Percentiles rank a stretch among this genome's conserved stretches.
phyloP scores from a whole-genome alignment of 2,329 filamentous ascomycete genomes.

The Alternaria consortialis region DNA sequence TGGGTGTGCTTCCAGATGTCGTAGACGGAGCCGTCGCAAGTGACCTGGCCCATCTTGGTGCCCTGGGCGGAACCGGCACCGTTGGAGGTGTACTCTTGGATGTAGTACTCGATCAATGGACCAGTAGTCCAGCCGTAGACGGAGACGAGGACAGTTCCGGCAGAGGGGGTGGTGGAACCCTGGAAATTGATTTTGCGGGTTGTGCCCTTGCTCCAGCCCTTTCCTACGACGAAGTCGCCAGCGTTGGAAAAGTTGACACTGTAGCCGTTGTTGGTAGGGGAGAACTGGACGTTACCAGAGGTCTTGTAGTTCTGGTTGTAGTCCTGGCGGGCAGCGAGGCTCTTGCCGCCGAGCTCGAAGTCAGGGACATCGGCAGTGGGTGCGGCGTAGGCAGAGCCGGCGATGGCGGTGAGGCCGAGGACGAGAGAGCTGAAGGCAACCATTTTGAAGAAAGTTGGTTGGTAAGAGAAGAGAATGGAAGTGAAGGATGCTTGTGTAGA shows the following conservation, averaged over 20 bases:
- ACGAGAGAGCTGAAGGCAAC: conserved; percentile 37
- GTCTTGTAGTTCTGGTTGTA: conserved; percentile 50
- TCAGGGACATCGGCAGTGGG: conserved; percentile 38
- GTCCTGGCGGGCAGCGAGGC: conserved; percentile 36
- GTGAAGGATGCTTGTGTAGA: conserved; percentile 6
- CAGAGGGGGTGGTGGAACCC: conserved; percentile 33
- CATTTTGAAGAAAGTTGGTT: conserved; percentile 26
- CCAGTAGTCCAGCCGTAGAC: conserved; percentile 66
- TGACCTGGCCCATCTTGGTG: conserved; percentile 37
- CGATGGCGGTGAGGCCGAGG: conserved; percentile 31
- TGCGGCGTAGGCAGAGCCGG: conserved; percentile 31
- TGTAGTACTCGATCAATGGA: conserved; percentile 61
- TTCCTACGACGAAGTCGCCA: conserved; percentile 45
- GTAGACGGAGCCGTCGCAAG: conserved; percentile 42
- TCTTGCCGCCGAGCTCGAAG: conserved; percentile 37
- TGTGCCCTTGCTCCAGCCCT: conserved; percentile 45
- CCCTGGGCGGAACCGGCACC: conserved; percentile 48
- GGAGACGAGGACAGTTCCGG: conserved; percentile 42
- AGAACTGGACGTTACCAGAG: conserved; percentile 41
- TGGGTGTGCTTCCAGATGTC: conserved; percentile 45
- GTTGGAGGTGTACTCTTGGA: conserved; percentile 59
- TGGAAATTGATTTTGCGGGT: conserved; percentile 40
- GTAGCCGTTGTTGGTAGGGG: conserved; percentile 39
- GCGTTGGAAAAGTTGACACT: conserved; percentile 40
- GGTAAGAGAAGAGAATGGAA: conserved; percentile 7